phyloP scores from a whole-genome alignment of 2,329 filamentous ascomycete genomes.

The Podosphaera fusca region DNA sequence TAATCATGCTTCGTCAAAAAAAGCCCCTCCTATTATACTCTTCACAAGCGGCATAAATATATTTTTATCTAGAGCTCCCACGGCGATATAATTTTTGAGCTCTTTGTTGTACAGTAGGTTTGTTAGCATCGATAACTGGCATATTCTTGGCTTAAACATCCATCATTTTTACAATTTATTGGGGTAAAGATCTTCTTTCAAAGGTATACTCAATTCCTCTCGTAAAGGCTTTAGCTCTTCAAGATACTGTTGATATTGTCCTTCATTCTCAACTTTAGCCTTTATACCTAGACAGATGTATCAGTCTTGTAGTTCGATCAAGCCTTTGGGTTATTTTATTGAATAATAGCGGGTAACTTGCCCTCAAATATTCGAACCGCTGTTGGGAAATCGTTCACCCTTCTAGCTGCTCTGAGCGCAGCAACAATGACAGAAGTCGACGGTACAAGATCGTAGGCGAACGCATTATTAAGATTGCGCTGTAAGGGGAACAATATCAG shows the following conservation, averaged over 20 bases:
- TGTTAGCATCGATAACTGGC: too few species aligned
- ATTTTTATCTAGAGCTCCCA: too few species aligned
- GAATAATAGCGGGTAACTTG: conserved; percentile 23
- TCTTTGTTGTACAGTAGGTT: too few species aligned
- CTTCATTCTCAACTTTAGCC: conserved; percentile 96
- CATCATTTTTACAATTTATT: conserved; percentile 17
- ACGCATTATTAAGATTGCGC: conserved; percentile 98
- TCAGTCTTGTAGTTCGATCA: conserved; percentile 1
- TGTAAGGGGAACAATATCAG: conserved; percentile 19
- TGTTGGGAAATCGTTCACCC: conserved; percentile 96
- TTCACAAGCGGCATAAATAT: too few species aligned
- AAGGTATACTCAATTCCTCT: conserved; percentile 74
- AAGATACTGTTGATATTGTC: conserved; percentile 92
- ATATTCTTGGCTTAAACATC: not conserved
- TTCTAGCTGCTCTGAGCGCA: conserved; percentile 76
- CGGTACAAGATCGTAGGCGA: conserved; percentile 98
- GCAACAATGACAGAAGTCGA: conserved; percentile 76
- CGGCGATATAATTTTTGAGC: too few species aligned
- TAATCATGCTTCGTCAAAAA: too few species aligned
- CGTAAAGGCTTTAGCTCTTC: conserved; percentile 77
- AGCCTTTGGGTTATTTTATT: conserved; percentile 2
- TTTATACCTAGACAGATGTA: conserved; percentile 52
- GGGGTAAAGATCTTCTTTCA: conserved; percentile 88
- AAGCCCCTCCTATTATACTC: too few species aligned
- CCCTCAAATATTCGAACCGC: conserved; percentile 97